Evolutionary conservation across 1,284 basidiomycete genomes (phyloP).

Genomic region (Golubevia pallescens): DNA sequence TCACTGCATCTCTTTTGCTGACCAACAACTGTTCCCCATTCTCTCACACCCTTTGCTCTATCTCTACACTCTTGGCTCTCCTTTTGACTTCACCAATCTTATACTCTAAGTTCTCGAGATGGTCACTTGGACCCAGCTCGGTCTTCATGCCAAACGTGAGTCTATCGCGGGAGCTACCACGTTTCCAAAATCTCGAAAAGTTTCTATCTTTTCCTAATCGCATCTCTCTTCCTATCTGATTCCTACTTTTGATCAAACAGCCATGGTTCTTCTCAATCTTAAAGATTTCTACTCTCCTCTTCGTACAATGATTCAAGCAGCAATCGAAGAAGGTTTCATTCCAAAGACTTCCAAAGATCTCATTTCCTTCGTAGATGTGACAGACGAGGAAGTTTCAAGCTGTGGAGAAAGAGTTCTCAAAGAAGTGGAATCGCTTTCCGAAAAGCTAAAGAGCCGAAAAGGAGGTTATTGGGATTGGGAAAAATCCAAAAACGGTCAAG

Average conservation of each 20-base stretch:
- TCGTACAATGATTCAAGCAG: constrained; percentile 30
- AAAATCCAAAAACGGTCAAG: constrained; percentile 4
- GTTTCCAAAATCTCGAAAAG: too few relatives aligned
- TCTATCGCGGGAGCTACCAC: too few relatives aligned
- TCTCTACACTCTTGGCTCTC: too few relatives aligned
- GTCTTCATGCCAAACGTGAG: too few relatives aligned
- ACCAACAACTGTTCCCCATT: neutral
- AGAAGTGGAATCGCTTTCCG: constrained; percentile 19
- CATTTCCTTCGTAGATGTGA: too few relatives aligned
- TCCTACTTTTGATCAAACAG: too few relatives aligned
- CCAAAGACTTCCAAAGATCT: too few relatives aligned
- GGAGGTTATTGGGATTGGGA: constrained; percentile 48
- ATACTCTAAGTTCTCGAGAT: constrained; percentile 78
- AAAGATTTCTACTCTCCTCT: constrained; percentile 40
- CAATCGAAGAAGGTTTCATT: constrained; percentile 38
- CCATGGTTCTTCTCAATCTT: constrained; percentile 48
- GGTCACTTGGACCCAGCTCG: constrained; percentile 86
- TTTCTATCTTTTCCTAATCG: too few relatives aligned
- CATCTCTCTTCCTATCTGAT: too few relatives aligned
- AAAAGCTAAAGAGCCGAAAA: constrained; percentile 12
- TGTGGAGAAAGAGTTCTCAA: constrained; percentile 33
- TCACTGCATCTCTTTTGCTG: too few relatives aligned
- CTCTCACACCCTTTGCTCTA: neutral
- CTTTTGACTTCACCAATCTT: too few relatives aligned
- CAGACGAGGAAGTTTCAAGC: too few relatives aligned